Conservation (phyloP, 306 rosid species). For the Vigna mungo region DNA sequence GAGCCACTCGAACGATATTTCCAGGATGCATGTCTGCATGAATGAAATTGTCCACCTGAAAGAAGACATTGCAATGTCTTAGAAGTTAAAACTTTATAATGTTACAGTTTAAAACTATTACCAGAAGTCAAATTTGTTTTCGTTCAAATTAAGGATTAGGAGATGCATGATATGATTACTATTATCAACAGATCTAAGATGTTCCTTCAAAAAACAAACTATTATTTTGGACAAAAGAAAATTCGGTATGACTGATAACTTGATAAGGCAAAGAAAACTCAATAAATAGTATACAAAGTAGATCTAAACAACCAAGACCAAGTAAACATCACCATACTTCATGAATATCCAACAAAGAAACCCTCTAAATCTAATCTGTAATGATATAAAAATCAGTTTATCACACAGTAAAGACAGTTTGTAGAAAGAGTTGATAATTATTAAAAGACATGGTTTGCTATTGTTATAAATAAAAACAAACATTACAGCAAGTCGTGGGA, state of each 20-base stretch:
- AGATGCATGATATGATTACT: not conserved
- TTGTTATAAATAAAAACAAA: not conserved
- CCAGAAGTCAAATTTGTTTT: not conserved
- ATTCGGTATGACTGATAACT: not conserved
- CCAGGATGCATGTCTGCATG: constrained; percentile 99
- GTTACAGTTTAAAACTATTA: constrained; percentile 33
- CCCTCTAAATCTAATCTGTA: constrained; percentile 17
- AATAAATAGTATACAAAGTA: not conserved
- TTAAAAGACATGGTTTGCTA: not conserved
- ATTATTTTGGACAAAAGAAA: constrained; percentile 20
- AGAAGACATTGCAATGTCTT: constrained; percentile 47
- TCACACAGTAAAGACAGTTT: constrained; percentile 18
- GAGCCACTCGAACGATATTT: constrained; percentile 87
- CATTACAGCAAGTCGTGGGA: constrained; percentile 6
- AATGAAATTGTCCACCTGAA: constrained; percentile 98
- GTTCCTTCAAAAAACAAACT: not conserved
- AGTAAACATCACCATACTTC: not conserved
- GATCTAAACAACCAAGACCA: constrained; percentile 17
- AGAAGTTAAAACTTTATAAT: constrained; percentile 47
- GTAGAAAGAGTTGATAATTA: not conserved
- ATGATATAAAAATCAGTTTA: not conserved
- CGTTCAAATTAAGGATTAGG: constrained; percentile 12
- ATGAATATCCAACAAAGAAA: constrained; percentile 26
- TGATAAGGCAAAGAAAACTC: not conserved
- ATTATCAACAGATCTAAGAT: constrained; percentile 1